Evolutionary conservation across 78 protist genomes (phyloP).

Genomic region (Dictyostelium firmibasis): DNA sequence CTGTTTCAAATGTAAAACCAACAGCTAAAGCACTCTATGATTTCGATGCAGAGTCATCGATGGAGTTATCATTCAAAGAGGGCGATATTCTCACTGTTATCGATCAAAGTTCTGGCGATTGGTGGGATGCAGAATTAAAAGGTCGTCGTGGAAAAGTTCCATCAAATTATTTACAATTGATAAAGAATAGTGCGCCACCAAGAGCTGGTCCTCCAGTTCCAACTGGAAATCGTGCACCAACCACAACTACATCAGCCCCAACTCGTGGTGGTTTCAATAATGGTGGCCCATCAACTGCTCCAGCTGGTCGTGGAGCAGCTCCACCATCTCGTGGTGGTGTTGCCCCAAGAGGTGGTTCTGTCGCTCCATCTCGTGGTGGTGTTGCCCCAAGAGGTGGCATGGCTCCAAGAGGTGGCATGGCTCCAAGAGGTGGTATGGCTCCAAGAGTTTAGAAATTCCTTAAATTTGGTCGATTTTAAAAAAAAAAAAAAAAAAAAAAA

Average conservation of each 20-base stretch:
- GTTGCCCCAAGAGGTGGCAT: conserved; percentile 47
- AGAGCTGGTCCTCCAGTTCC: neutral
- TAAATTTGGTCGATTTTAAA: neutral
- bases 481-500: neutral
- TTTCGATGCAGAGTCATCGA: conserved; percentile 72
- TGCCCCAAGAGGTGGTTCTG: conserved; percentile 30
- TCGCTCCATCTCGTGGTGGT: neutral
- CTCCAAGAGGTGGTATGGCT: conserved; percentile 56
- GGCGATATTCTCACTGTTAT: conserved; percentile 80
- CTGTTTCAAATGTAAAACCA: conserved; percentile 9
- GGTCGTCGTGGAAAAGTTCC: conserved; percentile 78
- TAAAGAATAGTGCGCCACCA: neutral
- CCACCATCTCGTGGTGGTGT: conserved; percentile 52
- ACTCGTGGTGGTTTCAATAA: conserved; percentile 45
- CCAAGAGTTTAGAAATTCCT: neutral
- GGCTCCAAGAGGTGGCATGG: conserved; percentile 52
- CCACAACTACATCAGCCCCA: conserved; percentile 16
- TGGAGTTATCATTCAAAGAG: conserved; percentile 78
- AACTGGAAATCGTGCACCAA: conserved; percentile 7
- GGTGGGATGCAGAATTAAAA: conserved; percentile 75
- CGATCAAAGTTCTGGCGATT: conserved; percentile 41
- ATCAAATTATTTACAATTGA: conserved; percentile 51
- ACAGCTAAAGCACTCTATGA: conserved; percentile 83
- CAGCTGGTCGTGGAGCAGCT: conserved; percentile 39
- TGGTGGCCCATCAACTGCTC: neutral